Percentiles rank a stretch among this genome's conserved stretches.
Evolutionary conservation across 345 rosid species (phyloP).

Genomic region (Bruguiera sexangula): DNA sequence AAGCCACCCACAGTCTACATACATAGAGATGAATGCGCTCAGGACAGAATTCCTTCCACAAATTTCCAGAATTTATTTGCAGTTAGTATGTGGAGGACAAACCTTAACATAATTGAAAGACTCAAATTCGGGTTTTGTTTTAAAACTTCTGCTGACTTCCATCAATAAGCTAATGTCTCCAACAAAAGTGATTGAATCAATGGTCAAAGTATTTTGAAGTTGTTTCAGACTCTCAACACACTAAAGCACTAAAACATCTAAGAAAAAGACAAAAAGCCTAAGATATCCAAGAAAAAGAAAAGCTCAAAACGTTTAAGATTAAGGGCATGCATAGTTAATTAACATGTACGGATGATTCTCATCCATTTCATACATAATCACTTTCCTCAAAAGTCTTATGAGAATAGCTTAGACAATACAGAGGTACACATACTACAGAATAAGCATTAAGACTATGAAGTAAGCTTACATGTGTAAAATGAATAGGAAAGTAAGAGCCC

Average conservation of each 20-base stretch:
- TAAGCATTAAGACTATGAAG: not conserved
- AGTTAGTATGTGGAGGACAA: not conserved
- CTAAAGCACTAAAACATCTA: no score
- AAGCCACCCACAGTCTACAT: no score
- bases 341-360: not conserved
- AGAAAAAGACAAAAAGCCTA: no score
- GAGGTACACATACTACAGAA: not conserved
- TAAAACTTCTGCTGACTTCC: not conserved
- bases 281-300: not conserved
- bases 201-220: not conserved
- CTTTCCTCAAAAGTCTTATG: not conserved
- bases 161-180: not conserved
- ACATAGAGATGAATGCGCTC: not conserved
- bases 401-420: conserved; percentile 1
- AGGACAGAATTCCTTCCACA: not conserved
- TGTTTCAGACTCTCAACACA: not conserved
- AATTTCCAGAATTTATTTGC: not conserved
- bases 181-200: conserved; percentile 1
- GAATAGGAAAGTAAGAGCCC: conserved; percentile 82
- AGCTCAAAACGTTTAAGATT: not conserved
- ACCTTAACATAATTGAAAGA: not conserved
- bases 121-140: not conserved
- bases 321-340: not conserved
- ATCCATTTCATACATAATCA: not conserved
- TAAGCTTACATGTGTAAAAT: conserved; percentile 87